Conservation (phyloP, 2,329 filamentous ascomycete genomes). For the Xylariomycetidae sp. region DNA sequence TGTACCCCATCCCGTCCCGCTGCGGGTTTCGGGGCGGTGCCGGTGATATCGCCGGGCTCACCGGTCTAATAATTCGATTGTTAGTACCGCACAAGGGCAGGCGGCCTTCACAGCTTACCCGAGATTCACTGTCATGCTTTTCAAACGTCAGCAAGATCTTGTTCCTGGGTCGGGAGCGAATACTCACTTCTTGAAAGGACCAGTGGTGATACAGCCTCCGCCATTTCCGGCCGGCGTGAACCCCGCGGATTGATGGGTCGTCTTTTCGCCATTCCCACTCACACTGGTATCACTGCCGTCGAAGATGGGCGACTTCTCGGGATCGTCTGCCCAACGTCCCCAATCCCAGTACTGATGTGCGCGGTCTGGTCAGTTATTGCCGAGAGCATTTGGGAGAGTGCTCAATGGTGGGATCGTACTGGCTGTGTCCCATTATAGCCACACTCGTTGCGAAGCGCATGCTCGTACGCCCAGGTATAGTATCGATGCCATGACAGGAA, state of each 20-base stretch:
- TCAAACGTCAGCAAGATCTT: slow-evolving; percentile 10
- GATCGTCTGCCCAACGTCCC: slow-evolving; percentile 34
- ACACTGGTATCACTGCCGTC: slow-evolving; percentile 38
- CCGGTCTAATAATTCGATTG: slow-evolving; percentile 12
- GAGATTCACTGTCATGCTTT: slow-evolving; percentile 31
- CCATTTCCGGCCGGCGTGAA: slow-evolving; percentile 23
- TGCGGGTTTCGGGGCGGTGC: slow-evolving; percentile 25
- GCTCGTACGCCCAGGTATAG: slow-evolving; percentile 20
- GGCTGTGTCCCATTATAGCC: slow-evolving; percentile 22
- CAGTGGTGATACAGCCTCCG: slow-evolving; percentile 39
- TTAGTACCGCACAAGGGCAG: slow-evolving; percentile 17
- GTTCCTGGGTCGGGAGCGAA: too few relatives aligned
- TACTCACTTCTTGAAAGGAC: slow-evolving; percentile 42
- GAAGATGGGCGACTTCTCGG: slow-evolving; percentile 37
- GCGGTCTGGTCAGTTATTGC: background rate
- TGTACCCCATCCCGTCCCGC: slow-evolving; percentile 32
- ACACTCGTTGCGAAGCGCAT: slow-evolving; percentile 23
- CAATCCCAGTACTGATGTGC: slow-evolving; percentile 35
- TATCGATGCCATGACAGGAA: slow-evolving; percentile 25
- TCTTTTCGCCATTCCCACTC: slow-evolving; percentile 32
- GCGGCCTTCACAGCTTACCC: slow-evolving; percentile 14
- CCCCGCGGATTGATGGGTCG: slow-evolving; percentile 6
- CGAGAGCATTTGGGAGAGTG: background rate
- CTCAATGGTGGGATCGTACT: slow-evolving; percentile 5
- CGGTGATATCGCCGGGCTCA: slow-evolving; percentile 15